Base-by-base conservation (phyloP, 345 rosid species). In the Lenwebbia sp. region DNA sequence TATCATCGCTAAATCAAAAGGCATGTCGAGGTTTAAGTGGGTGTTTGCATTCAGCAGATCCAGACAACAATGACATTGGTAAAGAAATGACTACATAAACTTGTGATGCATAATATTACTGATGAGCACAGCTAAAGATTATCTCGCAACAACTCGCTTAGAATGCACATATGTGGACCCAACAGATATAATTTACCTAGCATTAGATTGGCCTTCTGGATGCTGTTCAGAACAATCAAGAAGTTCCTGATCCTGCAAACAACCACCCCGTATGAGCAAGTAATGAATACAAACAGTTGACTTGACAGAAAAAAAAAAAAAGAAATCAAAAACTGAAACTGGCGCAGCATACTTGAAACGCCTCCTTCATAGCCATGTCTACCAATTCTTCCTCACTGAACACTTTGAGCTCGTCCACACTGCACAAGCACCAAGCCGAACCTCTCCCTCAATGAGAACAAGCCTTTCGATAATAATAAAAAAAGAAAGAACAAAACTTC, bases 331-430 rank as follows among this genome's bases (percentile, higher is more conserved):
- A 33, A 52, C 25, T 52, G 47, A 23, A 30, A 25, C 1, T 15
- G 53, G 30, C 33, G 78, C 47, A 62, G 83, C 49, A 60, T 84
- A 91, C 96, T 81, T 82, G 84, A 88, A 88, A 87, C 74, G 91
- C 91, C 86, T 92, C 91, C 89, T 90, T 88, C 83, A 92, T 76
- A 54, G 95, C 97, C 94, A 92, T 90, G 85, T 90, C 95, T 57
- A 92, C 90, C 86, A 92, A 89, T 89, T 92, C 94, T 82, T 92
- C 93, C 54, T 92, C 94, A 4, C 85, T 86, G 62, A 90, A 85
- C 85, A 91, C 87, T 85, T 87, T 92, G 33, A 94, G 93, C 82
- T 93, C 95, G 78, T 93, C 95, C 58, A 94, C 93, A 83, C 94
- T 92, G 89, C 62, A 88, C 37, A 23, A 53, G 40, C 60, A 82